Evolutionary conservation across 345 rosid genomes (phyloP).

Genomic region (Aquilaria yunnanensis): DNA sequence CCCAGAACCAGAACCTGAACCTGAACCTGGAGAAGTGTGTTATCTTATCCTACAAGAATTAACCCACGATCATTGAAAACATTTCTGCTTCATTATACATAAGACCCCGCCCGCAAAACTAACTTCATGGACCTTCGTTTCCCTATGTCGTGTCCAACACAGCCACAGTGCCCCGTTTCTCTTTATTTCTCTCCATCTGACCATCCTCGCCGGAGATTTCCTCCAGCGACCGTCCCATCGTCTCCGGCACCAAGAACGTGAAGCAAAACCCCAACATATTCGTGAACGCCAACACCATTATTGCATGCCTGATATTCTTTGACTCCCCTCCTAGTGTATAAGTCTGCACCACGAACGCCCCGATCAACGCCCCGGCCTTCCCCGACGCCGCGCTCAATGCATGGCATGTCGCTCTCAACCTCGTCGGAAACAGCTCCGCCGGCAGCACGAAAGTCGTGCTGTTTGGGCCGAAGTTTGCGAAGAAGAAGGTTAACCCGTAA

Average conservation of each 20-base stretch:
- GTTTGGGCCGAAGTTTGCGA: conserved; percentile 60
- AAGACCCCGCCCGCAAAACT: not conserved
- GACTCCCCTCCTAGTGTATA: conserved; percentile 15
- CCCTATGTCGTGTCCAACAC: not conserved
- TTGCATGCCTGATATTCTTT: conserved; percentile 17
- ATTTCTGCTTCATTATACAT: too few relatives aligned
- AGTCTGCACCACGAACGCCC: conserved; percentile 39
- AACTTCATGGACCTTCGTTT: conserved; percentile 3
- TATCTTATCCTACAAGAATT: too few relatives aligned
- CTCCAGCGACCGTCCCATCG: conserved; percentile 47
- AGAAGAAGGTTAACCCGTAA: conserved; percentile 46
- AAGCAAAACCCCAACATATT: conserved; percentile 44
- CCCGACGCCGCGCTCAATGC: conserved; percentile 52
- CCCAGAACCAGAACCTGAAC: too few relatives aligned
- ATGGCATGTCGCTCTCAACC: conserved; percentile 52
- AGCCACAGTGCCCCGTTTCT: conserved; percentile 8
- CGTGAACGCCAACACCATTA: conserved; percentile 38
- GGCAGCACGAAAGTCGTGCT: conserved; percentile 55
- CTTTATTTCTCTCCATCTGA: not conserved
- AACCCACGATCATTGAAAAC: too few relatives aligned
- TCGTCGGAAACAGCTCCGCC: conserved; percentile 51
- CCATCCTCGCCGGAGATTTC: conserved; percentile 61
- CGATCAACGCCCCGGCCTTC: conserved; percentile 53
- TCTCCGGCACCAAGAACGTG: conserved; percentile 48
- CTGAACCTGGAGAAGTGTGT: too few relatives aligned